Evolutionary conservation across 1,284 basidiomycete species (phyloP), one percentile per base, ranked within the genome.

Genomic region (Rhodofomes roseus): DNA sequence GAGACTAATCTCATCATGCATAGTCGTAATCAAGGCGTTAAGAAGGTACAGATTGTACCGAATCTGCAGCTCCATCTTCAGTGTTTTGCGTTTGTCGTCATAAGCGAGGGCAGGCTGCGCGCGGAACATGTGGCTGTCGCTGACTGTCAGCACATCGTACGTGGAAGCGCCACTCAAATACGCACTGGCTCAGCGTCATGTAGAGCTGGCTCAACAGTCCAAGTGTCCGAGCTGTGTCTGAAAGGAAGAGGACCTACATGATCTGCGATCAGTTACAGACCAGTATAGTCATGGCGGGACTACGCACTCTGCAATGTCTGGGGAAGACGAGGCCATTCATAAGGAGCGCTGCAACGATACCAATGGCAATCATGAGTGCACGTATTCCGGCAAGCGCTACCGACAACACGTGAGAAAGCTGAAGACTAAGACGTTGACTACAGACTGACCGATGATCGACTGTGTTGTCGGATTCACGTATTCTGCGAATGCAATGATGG

Each of bases 1-100:
- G 4, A 83, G 72, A 60, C 81, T 81, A 12, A 82, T 68, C 63
- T 83, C 81, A 56, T 80, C 76, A 56, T 76, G 67, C 80, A 83
- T 81, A 1, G 77, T 77, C 23, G 65, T 70, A 29, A 82, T 70
- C 7, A 80, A 66, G 9, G 72, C 68, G 1, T 75, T 73, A 46
- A 79, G 62, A 61, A 78, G 72, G 59, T 77, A 72, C 11, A 80
- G 63, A 12, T 73, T 64, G 57, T 76, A 76, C 31, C 80, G 76
- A 34, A 78, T 78, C 39, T 77, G 68, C 4, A 79, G 66, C 62
- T 82, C 81, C 1, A 80, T 66, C 61, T 77, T 77, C 12, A 79
- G 61, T 8, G 70, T 73, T 57, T 73, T 75, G 25, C 71, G 73
- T 58, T 71, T 74, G 48, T 77, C 73, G 6, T 73, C 66, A 22